phyloP scores from a whole-genome alignment of 2,329 filamentous ascomycete species.

The Neoarthrinium moseri region DNA sequence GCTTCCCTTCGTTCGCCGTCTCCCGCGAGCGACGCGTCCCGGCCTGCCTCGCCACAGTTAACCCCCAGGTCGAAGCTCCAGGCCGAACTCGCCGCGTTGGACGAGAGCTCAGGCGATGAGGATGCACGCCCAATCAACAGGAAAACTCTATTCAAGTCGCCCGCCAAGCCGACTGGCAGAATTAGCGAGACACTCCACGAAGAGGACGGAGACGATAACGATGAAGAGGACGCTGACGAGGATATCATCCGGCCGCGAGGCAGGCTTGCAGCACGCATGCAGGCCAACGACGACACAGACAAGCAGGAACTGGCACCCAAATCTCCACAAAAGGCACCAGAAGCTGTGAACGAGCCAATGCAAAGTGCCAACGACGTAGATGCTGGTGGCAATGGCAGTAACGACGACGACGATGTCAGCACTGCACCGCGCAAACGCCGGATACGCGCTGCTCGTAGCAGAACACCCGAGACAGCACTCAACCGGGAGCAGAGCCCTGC shows the following conservation, averaged over 20 bases:
- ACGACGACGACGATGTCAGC: constrained; percentile 24
- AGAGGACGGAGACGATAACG: constrained; percentile 30
- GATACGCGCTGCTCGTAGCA: constrained; percentile 18
- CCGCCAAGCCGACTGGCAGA: constrained; percentile 15
- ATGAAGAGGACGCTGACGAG: constrained; percentile 40
- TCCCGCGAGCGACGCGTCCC: constrained; percentile 38
- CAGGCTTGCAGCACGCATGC: constrained; percentile 32
- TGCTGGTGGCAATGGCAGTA: constrained; percentile 16
- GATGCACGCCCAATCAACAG: constrained; percentile 19
- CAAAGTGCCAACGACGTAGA: constrained; percentile 12
- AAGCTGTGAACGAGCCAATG: neutral
- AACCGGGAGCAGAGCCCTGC: constrained; percentile 31
- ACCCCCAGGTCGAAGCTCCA: constrained; percentile 56
- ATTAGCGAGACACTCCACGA: constrained; percentile 19
- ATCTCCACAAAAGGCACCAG: constrained; percentile 3
- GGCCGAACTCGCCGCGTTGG: constrained; percentile 50
- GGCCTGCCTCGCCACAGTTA: constrained; percentile 41
- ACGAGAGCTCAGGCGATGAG: constrained; percentile 47
- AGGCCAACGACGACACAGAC: neutral
- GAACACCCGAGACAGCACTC: constrained; percentile 24
- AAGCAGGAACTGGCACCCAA: neutral
- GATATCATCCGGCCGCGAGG: constrained; percentile 39
- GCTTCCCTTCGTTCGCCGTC: constrained; percentile 47
- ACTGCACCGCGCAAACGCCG: constrained; percentile 21
- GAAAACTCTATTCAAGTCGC: constrained; percentile 22